Conservation (phyloP, 768 basidiomycete genomes). For the Hebeloma cylindrosporum region DNA sequence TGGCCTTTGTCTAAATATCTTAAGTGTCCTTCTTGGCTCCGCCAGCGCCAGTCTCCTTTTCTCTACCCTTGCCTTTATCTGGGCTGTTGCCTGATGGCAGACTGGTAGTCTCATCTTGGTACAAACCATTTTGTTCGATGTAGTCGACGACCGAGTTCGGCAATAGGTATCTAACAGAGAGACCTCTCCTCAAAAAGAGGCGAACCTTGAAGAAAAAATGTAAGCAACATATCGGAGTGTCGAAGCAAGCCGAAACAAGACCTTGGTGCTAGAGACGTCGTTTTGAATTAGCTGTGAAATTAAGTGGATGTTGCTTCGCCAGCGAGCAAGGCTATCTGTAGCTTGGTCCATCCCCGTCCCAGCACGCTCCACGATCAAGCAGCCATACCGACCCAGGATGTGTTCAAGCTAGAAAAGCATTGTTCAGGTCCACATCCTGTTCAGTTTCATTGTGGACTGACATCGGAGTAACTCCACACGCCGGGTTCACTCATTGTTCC, state of each 20-base stretch:
- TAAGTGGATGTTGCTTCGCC: slow-evolving; percentile 85
- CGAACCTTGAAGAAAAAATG: slow-evolving; percentile 43
- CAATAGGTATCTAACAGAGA: slow-evolving; percentile 86
- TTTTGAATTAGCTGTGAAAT: slow-evolving; percentile 96
- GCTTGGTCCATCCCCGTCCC: slow-evolving; percentile 90
- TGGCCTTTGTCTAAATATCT: too few relatives aligned
- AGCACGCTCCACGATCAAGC: slow-evolving; percentile 92
- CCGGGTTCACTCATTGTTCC: slow-evolving; percentile 98
- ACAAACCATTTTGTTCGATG: slow-evolving; percentile 82
- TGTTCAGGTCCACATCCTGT: slow-evolving; percentile 3
- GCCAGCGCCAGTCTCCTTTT: slow-evolving; percentile 32
- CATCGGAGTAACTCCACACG: slow-evolving; percentile 94
- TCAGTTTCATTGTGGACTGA: slow-evolving; percentile 42
- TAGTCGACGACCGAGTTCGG: slow-evolving; percentile 92
- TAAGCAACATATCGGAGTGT: neutral
- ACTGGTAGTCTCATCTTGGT: slow-evolving; percentile 56
- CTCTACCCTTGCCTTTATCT: slow-evolving; percentile 40
- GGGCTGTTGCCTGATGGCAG: slow-evolving; percentile 15
- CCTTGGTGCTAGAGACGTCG: slow-evolving; percentile 96
- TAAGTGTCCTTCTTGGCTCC: slow-evolving; percentile 29
- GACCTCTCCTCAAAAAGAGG: slow-evolving; percentile 73
- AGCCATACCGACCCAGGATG: slow-evolving; percentile 93
- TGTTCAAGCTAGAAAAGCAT: slow-evolving; percentile 72
- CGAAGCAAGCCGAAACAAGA: slow-evolving; percentile 21
- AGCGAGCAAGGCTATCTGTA: slow-evolving; percentile 69